These are phyloP conservation scores for Trapa bicornis DNA, from an alignment of 345 rosid species.

Conservation along the genomic window DNA sequence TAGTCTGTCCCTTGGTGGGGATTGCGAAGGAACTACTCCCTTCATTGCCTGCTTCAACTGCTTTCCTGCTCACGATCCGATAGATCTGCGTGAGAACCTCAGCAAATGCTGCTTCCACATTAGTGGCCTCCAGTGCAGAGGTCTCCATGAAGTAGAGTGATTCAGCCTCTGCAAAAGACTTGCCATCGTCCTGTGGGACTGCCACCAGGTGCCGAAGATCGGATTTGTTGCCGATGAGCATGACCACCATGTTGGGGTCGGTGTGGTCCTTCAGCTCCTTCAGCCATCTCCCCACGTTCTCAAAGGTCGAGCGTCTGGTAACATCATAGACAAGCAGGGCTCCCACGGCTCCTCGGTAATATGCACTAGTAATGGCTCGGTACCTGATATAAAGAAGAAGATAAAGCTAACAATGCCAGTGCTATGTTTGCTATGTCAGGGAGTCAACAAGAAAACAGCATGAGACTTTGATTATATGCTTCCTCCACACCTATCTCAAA, in stretches of 20 bases:
- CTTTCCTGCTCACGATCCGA: background rate
- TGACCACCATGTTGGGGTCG: conserved; percentile 5
- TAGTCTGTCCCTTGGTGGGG: background rate
- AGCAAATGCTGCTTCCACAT: background rate
- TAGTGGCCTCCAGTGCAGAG: background rate
- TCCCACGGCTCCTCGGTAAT: conserved; percentile 2
- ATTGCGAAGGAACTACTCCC: background rate
- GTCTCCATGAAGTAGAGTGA: conserved; percentile 1
- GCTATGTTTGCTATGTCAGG: too few species aligned
- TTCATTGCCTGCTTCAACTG: background rate
- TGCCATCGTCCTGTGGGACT: background rate
- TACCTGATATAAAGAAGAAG: background rate
- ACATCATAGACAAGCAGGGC: conserved; percentile 3
- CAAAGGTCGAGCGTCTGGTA: conserved; percentile 3
- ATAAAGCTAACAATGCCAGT: background rate
- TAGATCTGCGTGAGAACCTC: conserved; percentile 1
- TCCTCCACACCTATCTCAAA: too few species aligned
- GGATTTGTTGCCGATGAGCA: conserved; percentile 1
- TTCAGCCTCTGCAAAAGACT: background rate
- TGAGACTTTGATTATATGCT: too few species aligned
- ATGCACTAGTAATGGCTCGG: conserved; percentile 4
- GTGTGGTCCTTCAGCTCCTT: conserved; percentile 3
- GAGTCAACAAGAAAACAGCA: too few species aligned
- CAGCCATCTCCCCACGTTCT: conserved; percentile 1
- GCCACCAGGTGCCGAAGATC: conserved; percentile 5